Evolutionary conservation across 2,329 filamentous ascomycete genomes (phyloP), one percentile per base, ranked within the genome.

Genomic region (Apiospora rasikravindrae): DNA sequence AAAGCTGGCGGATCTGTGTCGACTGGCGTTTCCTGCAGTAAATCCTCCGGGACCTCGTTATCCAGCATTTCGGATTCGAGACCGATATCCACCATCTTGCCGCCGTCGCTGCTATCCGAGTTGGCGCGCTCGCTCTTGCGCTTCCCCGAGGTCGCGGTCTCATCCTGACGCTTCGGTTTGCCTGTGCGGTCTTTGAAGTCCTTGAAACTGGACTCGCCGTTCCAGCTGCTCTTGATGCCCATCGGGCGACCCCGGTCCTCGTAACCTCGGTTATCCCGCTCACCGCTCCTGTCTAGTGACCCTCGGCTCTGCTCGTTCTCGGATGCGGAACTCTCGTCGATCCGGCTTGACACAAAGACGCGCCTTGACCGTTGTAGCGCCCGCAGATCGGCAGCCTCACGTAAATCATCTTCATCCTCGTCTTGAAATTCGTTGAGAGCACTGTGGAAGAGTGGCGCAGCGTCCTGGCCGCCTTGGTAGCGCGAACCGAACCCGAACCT

Each of bases 401-500:
- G 92, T 82, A 98, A 95, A 77, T 94, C 93, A 80, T 96, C 95
- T 74, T 98, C 96, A 75, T 98, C 95, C 79, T 97, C 94, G 82
- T 98, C 95, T 74, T 93, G 91, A 75, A 97, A 96, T 79, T 97
- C 94, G 81, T 98, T 95, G 22, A 95, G 90, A 5, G 94, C 92
- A 79, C 94, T 97, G 82, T 96, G 95, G 82, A 99, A 98, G n/a
- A 99, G 87, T 71, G 96, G 96, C 13, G 96, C 96, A 76, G 96
- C 95, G 76, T 95, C 93, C 72, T 94, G 92, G 26, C 87, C 86
- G 64, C 90, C 87, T 5, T 92, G 89, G 73, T 93, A 91, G 69
- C 95, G 89, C 14, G 94, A 94, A 40, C 92, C 90, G 80, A 98
- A 97, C 42, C 97, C 95, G 77, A 94, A 89, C 67, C 95, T 91